Base-by-base conservation (phyloP, 2,329 filamentous ascomycete genomes). In the Beauveria rudraprayagi region DNA sequence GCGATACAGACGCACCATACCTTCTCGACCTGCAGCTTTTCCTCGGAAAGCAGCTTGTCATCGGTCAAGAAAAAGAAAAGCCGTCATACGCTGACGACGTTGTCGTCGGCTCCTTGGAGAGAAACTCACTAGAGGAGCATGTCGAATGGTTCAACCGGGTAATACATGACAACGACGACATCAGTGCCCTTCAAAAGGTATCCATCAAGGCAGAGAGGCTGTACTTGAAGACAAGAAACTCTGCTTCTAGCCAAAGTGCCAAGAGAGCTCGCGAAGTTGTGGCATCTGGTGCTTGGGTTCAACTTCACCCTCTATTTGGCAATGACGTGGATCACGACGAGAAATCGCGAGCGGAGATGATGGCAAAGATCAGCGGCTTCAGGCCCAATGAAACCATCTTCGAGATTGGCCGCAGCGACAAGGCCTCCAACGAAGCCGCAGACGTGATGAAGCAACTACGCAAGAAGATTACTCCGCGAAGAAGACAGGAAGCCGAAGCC, bases 301-400 rank as follows among this genome's bases (percentile, higher is more conserved):
- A 90, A 64, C 79, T 93, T 14, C 91, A 97, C 71, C 82, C 88
- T 6, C 78, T 99, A 0, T 97, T 97, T 70, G 87, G 87, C 41
- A 80, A 88, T 59, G 83, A 88, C 56, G 83, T 82, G 0, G 81
- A 85, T 61, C 78, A 83, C 40, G 75, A 83, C 30, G 90, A 93
- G 69, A 82, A 85, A 63, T 87, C 90, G 54, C 84, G 92, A 37
- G 86, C 92, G 54, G 86, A 89, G 56, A 96, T 99, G 90, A 79
- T 99, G 34, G 91, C 91, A 37, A 85, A 87, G 62, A 91, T 99
- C 61, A 92, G 91, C 68, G 88, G 89, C 2, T 99, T 94, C 76
- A 85, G 91, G 67, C 94, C 95, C 0, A 81, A 87, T 48, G 94
- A 99, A 74, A 97, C 93, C 0, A 91, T 99, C n/a, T 99, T 99